Evolutionary conservation across 306 rosid species (phyloP).

Genomic region (Astragalus glycyphyllos): DNA sequence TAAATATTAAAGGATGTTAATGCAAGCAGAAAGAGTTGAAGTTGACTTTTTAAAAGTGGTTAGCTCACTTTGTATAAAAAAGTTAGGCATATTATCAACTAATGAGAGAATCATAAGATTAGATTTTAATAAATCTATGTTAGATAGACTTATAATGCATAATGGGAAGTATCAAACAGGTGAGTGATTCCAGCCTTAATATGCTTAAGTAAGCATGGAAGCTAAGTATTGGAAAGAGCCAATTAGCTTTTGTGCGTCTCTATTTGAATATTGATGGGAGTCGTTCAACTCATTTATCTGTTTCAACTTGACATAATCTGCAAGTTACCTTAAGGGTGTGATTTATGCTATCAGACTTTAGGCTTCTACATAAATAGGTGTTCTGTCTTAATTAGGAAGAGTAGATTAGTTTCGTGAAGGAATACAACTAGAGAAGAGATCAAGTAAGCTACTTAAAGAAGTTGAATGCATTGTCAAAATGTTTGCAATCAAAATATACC

Average conservation of each 20-base stretch:
- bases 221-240: background rate
- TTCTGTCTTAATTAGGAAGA: background rate
- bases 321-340: background rate
- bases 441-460: background rate
- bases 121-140: background rate
- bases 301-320: background rate
- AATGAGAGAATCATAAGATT: background rate
- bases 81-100: background rate
- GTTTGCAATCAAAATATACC: constrained; percentile 8
- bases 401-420: constrained; percentile 2
- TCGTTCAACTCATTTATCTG: background rate
- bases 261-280: background rate
- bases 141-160: background rate
- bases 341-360: constrained; percentile 19
- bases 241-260: background rate
- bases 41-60: background rate
- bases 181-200: background rate
- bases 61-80: background rate
- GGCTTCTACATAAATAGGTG: constrained; percentile 7
- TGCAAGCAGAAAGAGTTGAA: background rate
- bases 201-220: background rate
- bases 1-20: background rate
- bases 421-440: background rate
- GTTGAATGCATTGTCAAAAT: background rate
- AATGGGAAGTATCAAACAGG: background rate